A percentile compares a stretch with the other conserved stretches of the same genome.
These are phyloP conservation scores for Didymella pinodella DNA, from an alignment of 2,329 filamentous ascomycete species.

Conservation along the genomic window DNA sequence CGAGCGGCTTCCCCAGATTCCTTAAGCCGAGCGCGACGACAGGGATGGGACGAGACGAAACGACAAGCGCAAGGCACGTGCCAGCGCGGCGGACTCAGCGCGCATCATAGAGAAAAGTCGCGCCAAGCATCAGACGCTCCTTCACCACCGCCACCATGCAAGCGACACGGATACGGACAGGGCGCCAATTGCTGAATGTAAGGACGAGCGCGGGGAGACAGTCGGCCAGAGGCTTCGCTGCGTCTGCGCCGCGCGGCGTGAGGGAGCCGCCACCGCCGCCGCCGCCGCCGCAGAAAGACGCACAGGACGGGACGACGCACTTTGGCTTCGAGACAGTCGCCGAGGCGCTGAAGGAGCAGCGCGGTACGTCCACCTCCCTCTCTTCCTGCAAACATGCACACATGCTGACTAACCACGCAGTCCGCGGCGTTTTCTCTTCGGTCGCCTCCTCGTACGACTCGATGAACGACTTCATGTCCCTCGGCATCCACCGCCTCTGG, in stretches of 20 bases:
- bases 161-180: conserved; percentile 36
- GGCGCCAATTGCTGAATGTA: conserved; percentile 43
- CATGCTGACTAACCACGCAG: conserved; percentile 54
- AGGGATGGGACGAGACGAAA: not conserved
- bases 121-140: conserved; percentile 35
- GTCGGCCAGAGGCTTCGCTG: conserved; percentile 62
- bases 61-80: conserved; percentile 36
- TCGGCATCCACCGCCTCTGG: conserved; percentile 96
- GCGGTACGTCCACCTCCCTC: conserved; percentile 55
- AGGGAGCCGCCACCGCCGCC: conserved; percentile 50
- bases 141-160: conserved; percentile 37
- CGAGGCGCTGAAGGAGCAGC: conserved; percentile 77
- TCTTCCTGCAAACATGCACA: no score
- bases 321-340: conserved; percentile 90
- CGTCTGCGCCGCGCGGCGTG: conserved; percentile 47
- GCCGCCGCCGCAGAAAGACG: conserved; percentile 49
- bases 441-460: conserved; percentile 94
- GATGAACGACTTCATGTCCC: conserved; percentile 99
- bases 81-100: conserved; percentile 24
- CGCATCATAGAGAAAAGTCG: conserved; percentile 33
- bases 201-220: conserved; percentile 27
- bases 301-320: conserved; percentile 70
- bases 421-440: conserved; percentile 90
- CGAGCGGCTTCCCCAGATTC: conserved; percentile 17
- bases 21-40: conserved; percentile 6